phyloP scores from a whole-genome alignment of 306 rosid species.

The Inga leiocalycina region DNA sequence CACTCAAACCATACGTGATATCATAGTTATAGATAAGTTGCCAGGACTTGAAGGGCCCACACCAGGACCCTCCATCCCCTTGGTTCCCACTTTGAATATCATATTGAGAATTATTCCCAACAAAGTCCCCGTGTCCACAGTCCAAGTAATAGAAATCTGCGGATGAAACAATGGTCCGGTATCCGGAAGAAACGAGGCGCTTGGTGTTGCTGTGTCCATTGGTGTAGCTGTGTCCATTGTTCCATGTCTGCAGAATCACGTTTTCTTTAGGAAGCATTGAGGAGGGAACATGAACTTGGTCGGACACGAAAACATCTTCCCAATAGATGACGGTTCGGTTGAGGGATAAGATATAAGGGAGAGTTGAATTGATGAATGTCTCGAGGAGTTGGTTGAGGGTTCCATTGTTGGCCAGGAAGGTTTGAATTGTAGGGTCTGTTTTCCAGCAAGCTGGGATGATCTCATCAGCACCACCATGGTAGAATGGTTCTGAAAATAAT shows the following conservation, averaged over 20 bases:
- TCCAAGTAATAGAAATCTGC: conserved; percentile 78
- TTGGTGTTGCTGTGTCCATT: conserved; percentile 55
- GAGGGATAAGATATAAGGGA: conserved; percentile 71
- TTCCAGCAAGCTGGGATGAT: conserved; percentile 82
- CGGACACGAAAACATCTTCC: conserved; percentile 77
- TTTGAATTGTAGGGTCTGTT: conserved; percentile 60
- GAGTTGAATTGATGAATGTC: conserved; percentile 65
- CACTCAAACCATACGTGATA: conserved; percentile 61
- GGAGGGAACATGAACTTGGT: conserved; percentile 45
- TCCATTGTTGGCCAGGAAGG: conserved; percentile 62
- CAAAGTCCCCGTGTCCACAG: conserved; percentile 81
- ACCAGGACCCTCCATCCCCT: conserved; percentile 83
- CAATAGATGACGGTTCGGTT: conserved; percentile 80
- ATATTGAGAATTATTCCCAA: conserved; percentile 63
- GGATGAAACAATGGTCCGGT: conserved; percentile 71
- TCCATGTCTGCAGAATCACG: conserved; percentile 84
- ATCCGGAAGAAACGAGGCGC: conserved; percentile 69
- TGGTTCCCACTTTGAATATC: conserved; percentile 43
- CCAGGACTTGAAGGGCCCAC: conserved; percentile 92
- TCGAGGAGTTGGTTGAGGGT: conserved; percentile 74
- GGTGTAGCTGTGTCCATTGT: conserved; percentile 48
- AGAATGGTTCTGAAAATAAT: conserved; percentile 75
- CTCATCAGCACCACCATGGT: conserved; percentile 80
- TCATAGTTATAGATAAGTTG: conserved; percentile 77
- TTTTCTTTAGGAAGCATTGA: conserved; percentile 49